Conservation (phyloP, 371 early-diverging fungal genomes). For the Lichtheimia hyalospora region DNA sequence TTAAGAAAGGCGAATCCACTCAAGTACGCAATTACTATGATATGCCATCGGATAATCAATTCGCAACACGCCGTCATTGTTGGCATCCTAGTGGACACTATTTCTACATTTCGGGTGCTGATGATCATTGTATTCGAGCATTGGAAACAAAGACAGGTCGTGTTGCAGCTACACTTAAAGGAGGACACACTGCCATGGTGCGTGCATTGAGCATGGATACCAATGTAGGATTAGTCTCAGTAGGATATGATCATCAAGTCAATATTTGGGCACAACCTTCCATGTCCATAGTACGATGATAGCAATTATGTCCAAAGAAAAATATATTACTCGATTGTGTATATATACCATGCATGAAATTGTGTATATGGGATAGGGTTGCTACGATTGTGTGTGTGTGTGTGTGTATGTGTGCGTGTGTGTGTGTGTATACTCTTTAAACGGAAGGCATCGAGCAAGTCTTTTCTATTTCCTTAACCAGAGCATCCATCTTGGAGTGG, state of each 20-base stretch:
- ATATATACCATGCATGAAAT: not conserved
- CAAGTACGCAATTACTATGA: conserved; percentile 71
- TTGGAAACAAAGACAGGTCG: conserved; percentile 62
- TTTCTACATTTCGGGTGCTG: conserved; percentile 66
- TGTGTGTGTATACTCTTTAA: not conserved
- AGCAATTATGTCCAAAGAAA: not conserved
- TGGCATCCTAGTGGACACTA: conserved; percentile 68
- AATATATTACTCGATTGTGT: not conserved
- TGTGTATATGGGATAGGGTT: not conserved
- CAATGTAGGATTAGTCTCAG: conserved; percentile 30
- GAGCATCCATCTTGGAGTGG: conserved; percentile 54
- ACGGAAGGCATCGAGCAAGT: conserved; percentile 22
- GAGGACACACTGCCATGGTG: conserved; percentile 35
- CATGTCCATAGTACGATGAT: conserved; percentile 11
- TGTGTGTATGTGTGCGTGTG: no score
- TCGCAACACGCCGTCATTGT: conserved; percentile 55
- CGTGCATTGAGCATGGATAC: conserved; percentile 28
- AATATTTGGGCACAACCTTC: conserved; percentile 29
- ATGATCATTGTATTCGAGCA: conserved; percentile 61
- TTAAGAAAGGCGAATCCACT: conserved; percentile 41
- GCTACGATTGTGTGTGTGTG: not conserved
- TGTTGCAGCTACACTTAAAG: conserved; percentile 46
- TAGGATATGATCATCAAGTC: conserved; percentile 39
- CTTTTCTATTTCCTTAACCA: conserved; percentile 51
- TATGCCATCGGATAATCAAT: conserved; percentile 56